These are phyloP conservation scores for Lachnellula subtilissima DNA, from an alignment of 2,329 filamentous ascomycete species.

Conservation along the genomic window DNA sequence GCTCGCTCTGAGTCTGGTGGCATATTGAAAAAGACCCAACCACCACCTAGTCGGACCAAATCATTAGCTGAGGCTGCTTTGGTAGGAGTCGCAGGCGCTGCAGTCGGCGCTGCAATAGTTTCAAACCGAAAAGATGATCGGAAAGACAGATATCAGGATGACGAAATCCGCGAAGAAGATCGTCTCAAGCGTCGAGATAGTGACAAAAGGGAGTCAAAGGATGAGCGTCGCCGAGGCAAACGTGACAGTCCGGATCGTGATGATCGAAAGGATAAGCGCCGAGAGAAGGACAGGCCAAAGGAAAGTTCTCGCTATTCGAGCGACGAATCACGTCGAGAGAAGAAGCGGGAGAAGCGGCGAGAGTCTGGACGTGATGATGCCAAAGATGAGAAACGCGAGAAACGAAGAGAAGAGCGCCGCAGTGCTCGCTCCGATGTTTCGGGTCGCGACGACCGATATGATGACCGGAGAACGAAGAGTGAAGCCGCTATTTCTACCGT, in stretches of 20 bases:
- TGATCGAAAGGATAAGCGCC: conserved; percentile 20
- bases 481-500: conserved; percentile 25
- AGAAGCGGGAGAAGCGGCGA: conserved; percentile 25
- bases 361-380: conserved; percentile 29
- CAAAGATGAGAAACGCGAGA: conserved; percentile 32
- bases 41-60: conserved; percentile 35
- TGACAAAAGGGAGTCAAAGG: conserved; percentile 17
- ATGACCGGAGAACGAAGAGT: conserved; percentile 25
- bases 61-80: conserved; percentile 43
- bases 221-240: conserved; percentile 21
- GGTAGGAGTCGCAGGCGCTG: conserved; percentile 45
- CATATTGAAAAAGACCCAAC: conserved; percentile 19
- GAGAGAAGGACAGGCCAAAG: conserved; percentile 22
- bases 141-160: conserved; percentile 21
- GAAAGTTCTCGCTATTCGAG: conserved; percentile 14
- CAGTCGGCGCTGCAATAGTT: conserved; percentile 43
- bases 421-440: conserved; percentile 15
- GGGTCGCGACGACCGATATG: conserved; percentile 13
- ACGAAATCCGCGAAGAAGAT: conserved; percentile 16
- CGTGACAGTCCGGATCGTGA: conserved; percentile 22
- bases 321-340: conserved; percentile 20
- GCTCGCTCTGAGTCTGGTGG: conserved; percentile 20
- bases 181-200: conserved; percentile 18
- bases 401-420: conserved; percentile 31
- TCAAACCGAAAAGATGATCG: conserved; percentile 32